A percentile compares a stretch with the other conserved stretches of the same genome.
Evolutionary conservation across 1,284 basidiomycete species (phyloP).

Genomic region (Caloboletus inedulis): DNA sequence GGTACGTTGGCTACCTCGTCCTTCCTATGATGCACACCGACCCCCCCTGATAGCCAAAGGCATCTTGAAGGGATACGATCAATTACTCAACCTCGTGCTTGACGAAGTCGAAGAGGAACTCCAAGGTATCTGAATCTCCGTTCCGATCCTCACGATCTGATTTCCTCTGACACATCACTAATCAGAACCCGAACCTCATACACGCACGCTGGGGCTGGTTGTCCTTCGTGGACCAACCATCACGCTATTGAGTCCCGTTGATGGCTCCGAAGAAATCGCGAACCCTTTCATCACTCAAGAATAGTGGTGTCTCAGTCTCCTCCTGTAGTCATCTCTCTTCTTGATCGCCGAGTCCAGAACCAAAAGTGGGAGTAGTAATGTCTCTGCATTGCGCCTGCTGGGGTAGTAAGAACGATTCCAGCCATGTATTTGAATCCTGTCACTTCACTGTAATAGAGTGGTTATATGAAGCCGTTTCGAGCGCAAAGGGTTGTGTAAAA

Average conservation of each 20-base stretch:
- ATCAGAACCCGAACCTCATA: constrained; percentile 62
- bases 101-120: constrained; percentile 84
- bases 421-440: constrained; percentile 11
- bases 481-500: constrained; percentile 7
- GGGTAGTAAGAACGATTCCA: background rate
- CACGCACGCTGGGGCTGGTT: constrained; percentile 74
- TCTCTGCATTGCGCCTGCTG: background rate
- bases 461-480: constrained; percentile 16
- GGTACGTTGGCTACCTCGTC: constrained; percentile 48
- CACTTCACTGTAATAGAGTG: constrained; percentile 17
- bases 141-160: constrained; percentile 17
- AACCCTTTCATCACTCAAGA: constrained; percentile 72
- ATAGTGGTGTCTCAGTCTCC: constrained; percentile 19
- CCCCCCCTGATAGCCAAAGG: constrained; percentile 71
- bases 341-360: background rate
- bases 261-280: constrained; percentile 87
- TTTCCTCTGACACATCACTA: constrained; percentile 1
- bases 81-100: constrained; percentile 92
- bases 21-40: background rate
- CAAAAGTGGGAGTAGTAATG: background rate
- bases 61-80: constrained; percentile 93
- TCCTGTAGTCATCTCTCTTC: too few relatives aligned
- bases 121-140: constrained; percentile 47
- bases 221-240: constrained; percentile 92
- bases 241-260: constrained; percentile 88